Conservation (phyloP, 129 eudicot genomes). For the Glebionis coronaria region DNA sequence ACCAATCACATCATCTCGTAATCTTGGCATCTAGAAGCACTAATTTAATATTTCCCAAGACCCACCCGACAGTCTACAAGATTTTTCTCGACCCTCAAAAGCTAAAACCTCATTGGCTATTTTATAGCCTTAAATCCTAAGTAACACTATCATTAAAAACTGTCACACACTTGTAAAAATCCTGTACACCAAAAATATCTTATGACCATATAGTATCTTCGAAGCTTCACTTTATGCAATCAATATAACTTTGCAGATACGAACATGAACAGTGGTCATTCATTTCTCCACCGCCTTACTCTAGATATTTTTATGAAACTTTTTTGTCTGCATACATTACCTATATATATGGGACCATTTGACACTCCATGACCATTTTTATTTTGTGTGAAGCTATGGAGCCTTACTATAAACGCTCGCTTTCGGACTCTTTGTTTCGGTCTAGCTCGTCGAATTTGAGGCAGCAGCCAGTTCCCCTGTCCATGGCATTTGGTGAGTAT, state of each 20-base stretch:
- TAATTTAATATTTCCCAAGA: neutral
- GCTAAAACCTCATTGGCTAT: conserved; percentile 16
- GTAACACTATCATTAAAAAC: conserved; percentile 1
- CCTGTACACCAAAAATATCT: conserved; percentile 25
- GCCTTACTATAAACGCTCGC: conserved; percentile 4
- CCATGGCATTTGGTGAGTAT: conserved; percentile 13
- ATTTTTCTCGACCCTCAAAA: conserved; percentile 26
- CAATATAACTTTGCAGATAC: conserved; percentile 3
- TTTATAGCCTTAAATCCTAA: conserved; percentile 5
- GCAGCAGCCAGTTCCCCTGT: conserved; percentile 16
- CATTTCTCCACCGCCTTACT: conserved; percentile 37
- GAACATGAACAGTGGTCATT: conserved; percentile 23
- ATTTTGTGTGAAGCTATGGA: conserved; percentile 8
- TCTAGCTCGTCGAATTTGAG: conserved; percentile 5
- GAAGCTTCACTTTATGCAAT: conserved; percentile 17
- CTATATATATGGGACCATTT: conserved; percentile 16
- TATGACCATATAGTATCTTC: conserved; percentile 12
- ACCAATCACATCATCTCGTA: too few relatives aligned
- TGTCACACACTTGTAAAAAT: conserved; percentile 5
- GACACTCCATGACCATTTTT: neutral
- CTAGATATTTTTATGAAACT: conserved; percentile 31
- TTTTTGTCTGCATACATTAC: conserved; percentile 18
- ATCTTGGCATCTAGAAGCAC: too few relatives aligned
- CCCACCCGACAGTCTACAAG: conserved; percentile 3
- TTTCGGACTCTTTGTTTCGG: conserved; percentile 11